A percentile compares a stretch with the other conserved stretches of the same genome.
Conservation (phyloP, 495 filamentous ascomycete genomes). For the Physcia stellaris region DNA sequence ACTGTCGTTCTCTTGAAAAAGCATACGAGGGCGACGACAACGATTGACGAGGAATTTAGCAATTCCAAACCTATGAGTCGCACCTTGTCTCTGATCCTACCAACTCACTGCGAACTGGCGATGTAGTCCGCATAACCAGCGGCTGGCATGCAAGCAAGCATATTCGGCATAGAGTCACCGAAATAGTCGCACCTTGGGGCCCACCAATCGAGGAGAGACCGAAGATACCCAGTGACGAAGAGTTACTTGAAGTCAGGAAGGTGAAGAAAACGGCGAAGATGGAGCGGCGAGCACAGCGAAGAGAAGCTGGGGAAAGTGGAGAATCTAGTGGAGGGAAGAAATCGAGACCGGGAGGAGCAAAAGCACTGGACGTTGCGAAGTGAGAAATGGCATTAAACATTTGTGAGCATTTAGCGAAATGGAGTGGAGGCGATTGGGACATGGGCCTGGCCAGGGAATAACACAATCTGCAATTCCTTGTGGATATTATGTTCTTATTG, state of each 20-base stretch:
- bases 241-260: slow-evolving; percentile 29
- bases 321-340: slow-evolving; percentile 6
- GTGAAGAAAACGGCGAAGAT: slow-evolving; percentile 18
- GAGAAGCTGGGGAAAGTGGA: slow-evolving; percentile 10
- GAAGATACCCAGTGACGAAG: slow-evolving; percentile 38
- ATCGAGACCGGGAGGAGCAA: neutral
- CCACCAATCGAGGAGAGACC: slow-evolving; percentile 39
- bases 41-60: too few species aligned
- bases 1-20: too few species aligned
- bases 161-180: slow-evolving; percentile 53
- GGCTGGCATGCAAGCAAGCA: slow-evolving; percentile 34
- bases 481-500: neutral
- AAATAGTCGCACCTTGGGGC: slow-evolving; percentile 54
- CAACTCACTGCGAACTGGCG: slow-evolving; percentile 49
- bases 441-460: neutral
- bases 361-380: too few species aligned
- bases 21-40: too few species aligned
- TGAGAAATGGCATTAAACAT: too few species aligned
- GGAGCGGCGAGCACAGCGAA: slow-evolving; percentile 23
- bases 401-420: too few species aligned
- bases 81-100: slow-evolving; percentile 57
- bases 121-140: slow-evolving; percentile 48
- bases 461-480: neutral
- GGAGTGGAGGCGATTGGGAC: neutral
- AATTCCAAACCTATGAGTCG: slow-evolving; percentile 21